Evolutionary conservation across 2,329 filamentous ascomycete genomes (phyloP), one percentile per base, ranked within the genome.

Genomic region (Stachybotrys elegans): DNA sequence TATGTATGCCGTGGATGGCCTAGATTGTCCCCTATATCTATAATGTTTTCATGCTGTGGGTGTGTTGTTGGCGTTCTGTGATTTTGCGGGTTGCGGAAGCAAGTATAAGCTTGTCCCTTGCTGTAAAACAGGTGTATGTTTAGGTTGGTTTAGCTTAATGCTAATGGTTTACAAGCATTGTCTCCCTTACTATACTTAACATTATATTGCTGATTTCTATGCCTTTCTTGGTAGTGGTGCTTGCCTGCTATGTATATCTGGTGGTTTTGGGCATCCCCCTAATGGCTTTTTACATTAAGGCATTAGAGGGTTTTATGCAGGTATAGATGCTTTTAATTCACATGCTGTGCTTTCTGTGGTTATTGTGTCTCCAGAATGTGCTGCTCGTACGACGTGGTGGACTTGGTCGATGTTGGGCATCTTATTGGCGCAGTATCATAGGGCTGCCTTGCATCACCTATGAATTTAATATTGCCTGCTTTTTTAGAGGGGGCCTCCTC

Each of bases 381-480:
- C 32, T 12, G 34, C 34, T 22, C 32, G 22, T 20, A 43, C 22
- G 17, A 34, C 35, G 34, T 29, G 22, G 17, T 39, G 23, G 35
- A 43, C 19, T 14, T 34, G 35, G 16, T n/a, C 19, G 21, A 43
- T 21, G 35, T 43, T 23, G 35, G 23, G 42, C 22, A 32, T 43
- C 11, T 31, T 43, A n/a, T n/a, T n/a, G n/a, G n/a, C n/a, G n/a
- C n/a, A n/a, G n/a, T n/a, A n/a, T n/a, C n/a, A n/a, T n/a, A n/a
- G n/a, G n/a, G n/a, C n/a, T n/a, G n/a, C n/a, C n/a, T n/a, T n/a
- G n/a, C n/a, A n/a, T n/a, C n/a, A n/a, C n/a, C n/a, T n/a, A n/a
- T n/a, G n/a, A n/a, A n/a, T n/a, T n/a, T n/a, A n/a, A n/a, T n/a
- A n/a, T n/a, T n/a, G n/a, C n/a, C n/a, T n/a, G n/a, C n/a, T n/a